Conservation (phyloP, 73 alveolate species). For the Diophrys appendiculata region DNA sequence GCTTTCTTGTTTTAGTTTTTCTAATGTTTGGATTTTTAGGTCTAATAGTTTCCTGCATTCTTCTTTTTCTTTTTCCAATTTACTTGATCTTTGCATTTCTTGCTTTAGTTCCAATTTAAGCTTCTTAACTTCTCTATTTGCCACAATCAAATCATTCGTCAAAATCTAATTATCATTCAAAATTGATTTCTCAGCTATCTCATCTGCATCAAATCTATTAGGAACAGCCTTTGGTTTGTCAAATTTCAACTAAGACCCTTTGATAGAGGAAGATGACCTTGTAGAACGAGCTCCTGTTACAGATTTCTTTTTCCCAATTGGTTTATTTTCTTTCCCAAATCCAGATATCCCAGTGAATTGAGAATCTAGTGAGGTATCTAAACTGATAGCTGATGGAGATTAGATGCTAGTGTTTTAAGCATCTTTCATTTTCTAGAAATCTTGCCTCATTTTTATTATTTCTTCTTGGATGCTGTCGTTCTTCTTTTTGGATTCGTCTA, state of each 20-base stretch:
- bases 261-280: too few species aligned
- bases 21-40: background rate
- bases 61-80: background rate
- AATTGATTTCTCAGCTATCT: background rate
- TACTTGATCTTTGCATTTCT: too few species aligned
- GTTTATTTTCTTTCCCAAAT: background rate
- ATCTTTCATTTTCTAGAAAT: background rate
- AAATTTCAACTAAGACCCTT: too few species aligned
- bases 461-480: background rate
- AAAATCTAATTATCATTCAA: background rate
- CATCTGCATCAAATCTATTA: background rate
- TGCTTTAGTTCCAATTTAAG: background rate
- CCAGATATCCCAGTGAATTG: background rate
- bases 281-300: background rate
- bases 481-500: background rate
- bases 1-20: background rate
- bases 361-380: background rate
- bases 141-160: background rate
- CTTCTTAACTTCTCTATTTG: background rate
- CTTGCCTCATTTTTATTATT: background rate
- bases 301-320: background rate
- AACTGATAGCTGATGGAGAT: background rate
- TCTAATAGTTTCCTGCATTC: background rate
- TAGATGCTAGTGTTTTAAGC: background rate
- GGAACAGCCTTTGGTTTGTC: background rate